Evolutionary conservation across 1,284 basidiomycete species (phyloP), one percentile per base, ranked within the genome.

Genomic region (Tylopilus sp.): DNA sequence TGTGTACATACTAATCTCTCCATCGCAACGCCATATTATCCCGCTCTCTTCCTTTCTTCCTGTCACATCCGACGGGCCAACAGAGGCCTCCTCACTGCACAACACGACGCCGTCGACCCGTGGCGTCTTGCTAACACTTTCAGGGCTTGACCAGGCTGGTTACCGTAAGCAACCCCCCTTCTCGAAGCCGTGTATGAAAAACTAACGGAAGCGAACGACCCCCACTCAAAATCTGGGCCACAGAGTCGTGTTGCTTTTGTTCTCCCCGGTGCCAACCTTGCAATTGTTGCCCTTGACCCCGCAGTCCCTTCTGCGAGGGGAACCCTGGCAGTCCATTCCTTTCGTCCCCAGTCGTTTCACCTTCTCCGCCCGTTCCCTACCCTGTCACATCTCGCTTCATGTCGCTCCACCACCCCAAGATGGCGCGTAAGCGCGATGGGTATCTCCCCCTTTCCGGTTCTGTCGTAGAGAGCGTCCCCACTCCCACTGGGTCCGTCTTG

Each of bases 241-340:
- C 39, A 50, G 41, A n/a, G 6, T 48, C 26, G 44, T 49, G 16
- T 46, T 28, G 28, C 19, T 15, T 50, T 42, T 55, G 13, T 6
- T 19, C n/a, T 25, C 33, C 21, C 28, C 30, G 12, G 2, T 23
- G 31, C 19, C 46, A 29, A 41, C 1, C 38, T 41, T n/a, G 25
- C 40, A 13, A 36, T 30, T 18, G 16, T 41, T 18, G 34, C 37
- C 38, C 25, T 48, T 40, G 41, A 33, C 13, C 23, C 23, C 39
- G 29, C 43, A 43, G 48, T 64, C 54, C 59, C 59, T 60, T 64
- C 59, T 52, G 57, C 37, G 53, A 56, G 50, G 59, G 54, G 57
- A 48, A 13, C 19, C 28, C 34, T 19, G 29, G 28, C 43, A 39
- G 15, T 42, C 15, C 54, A 33, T 39, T 65, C 56, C 23, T 56